A percentile compares a stretch with the other conserved stretches of the same genome.
phyloP scores from a whole-genome alignment of 1,139 yeast genomes.

The Candida gigantensis region DNA sequence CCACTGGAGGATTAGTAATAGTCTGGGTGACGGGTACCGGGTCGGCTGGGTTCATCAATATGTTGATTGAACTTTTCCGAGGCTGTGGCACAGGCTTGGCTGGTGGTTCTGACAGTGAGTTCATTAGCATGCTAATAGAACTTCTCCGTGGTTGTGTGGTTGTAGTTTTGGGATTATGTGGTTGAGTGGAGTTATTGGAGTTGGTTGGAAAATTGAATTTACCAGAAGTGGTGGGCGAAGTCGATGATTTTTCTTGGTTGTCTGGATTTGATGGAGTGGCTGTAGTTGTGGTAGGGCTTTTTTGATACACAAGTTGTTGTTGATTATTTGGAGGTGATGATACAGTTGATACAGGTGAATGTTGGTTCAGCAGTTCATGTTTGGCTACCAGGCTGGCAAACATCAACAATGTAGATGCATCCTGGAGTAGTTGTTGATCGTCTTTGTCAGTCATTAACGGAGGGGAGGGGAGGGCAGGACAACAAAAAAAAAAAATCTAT shows the following conservation, averaged over 20 bases:
- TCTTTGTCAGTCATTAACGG: conserved; percentile 16
- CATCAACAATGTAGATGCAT: conserved; percentile 67
- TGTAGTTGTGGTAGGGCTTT: conserved; percentile 3
- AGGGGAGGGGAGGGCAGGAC: neutral
- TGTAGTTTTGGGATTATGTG: neutral
- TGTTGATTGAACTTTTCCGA: conserved; percentile 14
- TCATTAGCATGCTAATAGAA: neutral
- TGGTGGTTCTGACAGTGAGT: neutral
- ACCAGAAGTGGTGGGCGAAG: neutral
- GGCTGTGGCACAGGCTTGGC: conserved; percentile 4
- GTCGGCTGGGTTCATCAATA: conserved; percentile 15
- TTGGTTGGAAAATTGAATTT: too few relatives aligned
- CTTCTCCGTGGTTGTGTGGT: neutral
- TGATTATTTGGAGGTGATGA: conserved; percentile 11
- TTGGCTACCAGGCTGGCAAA: conserved; percentile 59
- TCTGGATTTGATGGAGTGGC: conserved; percentile 4
- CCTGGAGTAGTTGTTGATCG: conserved; percentile 51
- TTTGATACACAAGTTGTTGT: conserved; percentile 6
- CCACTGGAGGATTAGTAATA: conserved; percentile 1
- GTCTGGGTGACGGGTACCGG: too few relatives aligned
- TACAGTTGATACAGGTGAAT: conserved; percentile 14
- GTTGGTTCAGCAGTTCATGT: conserved; percentile 31
- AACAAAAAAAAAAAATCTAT: neutral
- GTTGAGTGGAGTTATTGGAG: neutral
- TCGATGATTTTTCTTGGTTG: conserved; percentile 1